Conservation (phyloP, 2,329 filamentous ascomycete species). For the Erysiphe neolycopersici region DNA sequence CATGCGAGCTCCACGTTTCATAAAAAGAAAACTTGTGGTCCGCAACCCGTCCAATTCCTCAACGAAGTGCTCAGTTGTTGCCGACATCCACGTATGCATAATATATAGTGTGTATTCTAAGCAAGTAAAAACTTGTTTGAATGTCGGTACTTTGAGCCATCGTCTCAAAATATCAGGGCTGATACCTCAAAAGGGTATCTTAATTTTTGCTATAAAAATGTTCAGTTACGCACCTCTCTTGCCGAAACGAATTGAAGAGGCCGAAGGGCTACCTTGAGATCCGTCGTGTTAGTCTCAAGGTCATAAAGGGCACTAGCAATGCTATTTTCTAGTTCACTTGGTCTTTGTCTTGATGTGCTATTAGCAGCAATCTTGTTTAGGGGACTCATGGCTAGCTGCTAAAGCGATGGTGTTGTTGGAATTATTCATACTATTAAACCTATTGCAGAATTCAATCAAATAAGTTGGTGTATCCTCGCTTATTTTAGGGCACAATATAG, state of each 20-base stretch:
- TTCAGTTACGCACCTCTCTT: constrained; percentile 67
- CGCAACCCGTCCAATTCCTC: constrained; percentile 51
- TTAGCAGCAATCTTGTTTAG: constrained; percentile 97
- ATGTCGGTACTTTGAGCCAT: constrained; percentile 8
- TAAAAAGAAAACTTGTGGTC: constrained; percentile 23
- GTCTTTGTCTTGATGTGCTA: constrained; percentile 87
- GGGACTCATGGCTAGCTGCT: constrained; percentile 30
- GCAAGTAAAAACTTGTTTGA: constrained; percentile 6
- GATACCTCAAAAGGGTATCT: not conserved
- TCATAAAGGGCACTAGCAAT: constrained; percentile 96
- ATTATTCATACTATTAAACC: too few relatives aligned
- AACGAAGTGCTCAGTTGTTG: constrained; percentile 4
- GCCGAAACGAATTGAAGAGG: constrained; percentile 98
- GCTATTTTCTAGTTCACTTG: constrained; percentile 90
- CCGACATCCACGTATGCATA: constrained; percentile 8
- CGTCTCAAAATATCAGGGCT: not conserved
- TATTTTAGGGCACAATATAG: too few relatives aligned
- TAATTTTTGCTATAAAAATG: not conserved
- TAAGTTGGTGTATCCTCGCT: too few relatives aligned
- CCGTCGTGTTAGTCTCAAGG: constrained; percentile 96
- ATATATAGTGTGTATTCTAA: constrained; percentile 9
- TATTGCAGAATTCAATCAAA: too few relatives aligned
- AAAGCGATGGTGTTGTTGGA: too few relatives aligned
- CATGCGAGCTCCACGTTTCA: constrained; percentile 42
- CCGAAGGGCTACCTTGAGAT: constrained; percentile 87